Evolutionary conservation across 1,284 basidiomycete genomes (phyloP).

Genomic region (Ustilago nuda): DNA sequence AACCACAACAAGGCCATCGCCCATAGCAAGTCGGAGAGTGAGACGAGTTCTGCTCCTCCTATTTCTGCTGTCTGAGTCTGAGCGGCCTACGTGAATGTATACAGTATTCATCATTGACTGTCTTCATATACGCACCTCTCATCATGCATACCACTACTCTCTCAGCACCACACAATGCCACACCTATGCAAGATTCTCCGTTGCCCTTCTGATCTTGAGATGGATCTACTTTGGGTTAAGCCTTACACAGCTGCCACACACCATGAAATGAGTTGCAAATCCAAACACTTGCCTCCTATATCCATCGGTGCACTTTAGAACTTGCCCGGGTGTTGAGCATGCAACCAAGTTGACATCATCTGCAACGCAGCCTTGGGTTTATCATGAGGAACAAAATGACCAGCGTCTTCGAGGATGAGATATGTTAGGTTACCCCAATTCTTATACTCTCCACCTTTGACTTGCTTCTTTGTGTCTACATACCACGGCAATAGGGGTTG

Average conservation of each 20-base stretch:
- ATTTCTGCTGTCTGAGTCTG: conserved; percentile 2
- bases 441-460: conserved; percentile 55
- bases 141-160: conserved; percentile 9
- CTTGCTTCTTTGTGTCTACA: conserved; percentile 5
- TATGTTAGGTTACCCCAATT: conserved; percentile 55
- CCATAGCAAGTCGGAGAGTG: conserved; percentile 9
- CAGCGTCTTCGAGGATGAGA: conserved; percentile 56
- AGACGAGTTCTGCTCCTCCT: conserved; percentile 4
- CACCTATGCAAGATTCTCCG: background rate
- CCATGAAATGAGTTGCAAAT: too few species aligned
- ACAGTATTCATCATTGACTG: background rate
- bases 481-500: conserved; percentile 53
- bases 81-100: background rate
- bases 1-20: conserved; percentile 19
- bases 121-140: background rate
- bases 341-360: conserved; percentile 65
- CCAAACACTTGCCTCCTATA: background rate
- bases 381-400: conserved; percentile 68
- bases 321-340: conserved; percentile 32
- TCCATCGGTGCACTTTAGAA: conserved; percentile 2
- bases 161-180: background rate
- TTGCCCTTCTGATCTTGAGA: too few species aligned
- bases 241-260: too few species aligned
- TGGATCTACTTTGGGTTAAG: too few species aligned
- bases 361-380: conserved; percentile 54